Evolutionary conservation across 345 rosid genomes (phyloP), one percentile per base, ranked within the genome.

Genomic region (Eucalyptus marginata): DNA sequence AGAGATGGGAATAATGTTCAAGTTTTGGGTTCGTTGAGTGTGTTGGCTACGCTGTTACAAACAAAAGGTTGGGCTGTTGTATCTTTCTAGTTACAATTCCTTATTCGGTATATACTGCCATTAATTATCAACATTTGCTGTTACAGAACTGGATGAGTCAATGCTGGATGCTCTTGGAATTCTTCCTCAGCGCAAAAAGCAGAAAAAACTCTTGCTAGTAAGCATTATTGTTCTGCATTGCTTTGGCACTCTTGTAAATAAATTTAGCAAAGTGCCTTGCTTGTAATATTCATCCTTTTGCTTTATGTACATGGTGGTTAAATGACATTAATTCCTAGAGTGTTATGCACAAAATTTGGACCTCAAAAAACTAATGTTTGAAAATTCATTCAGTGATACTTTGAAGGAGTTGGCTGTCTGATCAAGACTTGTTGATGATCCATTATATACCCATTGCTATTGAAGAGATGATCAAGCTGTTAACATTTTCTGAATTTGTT

Each of bases 141-240:
- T 59, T 93, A 87, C 91, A 98, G 99, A 98, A 91, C 93, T 97
- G 92, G 99, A 98, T 88, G 99, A 97, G 91, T 92, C 97, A 88
- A 95, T 98, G 99, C 92, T 98, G 80, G 99, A 98, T 95, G 96
- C 96, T 87, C 97, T 97, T 92, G 99, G 99, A 89, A 96, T 98
- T 93, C 99, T 98, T 90, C 99, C 99, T 68, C 99, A 96, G 88
- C 96, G 98, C 89, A 95, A 98, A 93, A 97, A 97, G 87, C 99
- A 98, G 89, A 98, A 97, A 94, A 97, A 98, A 87, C 97, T 95
- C 90, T 91, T 98, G 93, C 93, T 96, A 94, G 99, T 97, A 92
- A 92, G 96, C 92, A 81, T 59, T 88, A 58, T 87, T 89, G 89
- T 87, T 86, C 66, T 89, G 85, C 27, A 54, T 46, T 68, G 87